Base-by-base conservation (phyloP, 164 flowering plant genomes). In the Magnolia changhungtana region DNA sequence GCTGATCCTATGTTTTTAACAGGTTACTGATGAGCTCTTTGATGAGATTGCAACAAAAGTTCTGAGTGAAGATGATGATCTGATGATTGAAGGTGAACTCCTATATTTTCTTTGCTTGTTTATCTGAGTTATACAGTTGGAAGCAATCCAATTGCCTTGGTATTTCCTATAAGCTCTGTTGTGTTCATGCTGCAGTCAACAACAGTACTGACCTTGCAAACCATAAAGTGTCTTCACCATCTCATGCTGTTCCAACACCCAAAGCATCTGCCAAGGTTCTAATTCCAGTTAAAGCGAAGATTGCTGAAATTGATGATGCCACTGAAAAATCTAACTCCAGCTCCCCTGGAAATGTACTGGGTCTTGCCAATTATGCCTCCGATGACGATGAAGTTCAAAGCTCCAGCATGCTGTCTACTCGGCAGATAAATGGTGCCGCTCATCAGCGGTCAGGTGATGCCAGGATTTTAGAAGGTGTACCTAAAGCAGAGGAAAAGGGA, bases 1-100 rank as follows among this genome's bases (percentile, higher is more conserved):
- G 50, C 74, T 84, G 51, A 78, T 24, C 20, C 67, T 52, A 11
- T 76, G 71, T 73, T 78, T 74, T 63, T 80, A 71, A 68, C 86
- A 96, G 99, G 99, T 94, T 21, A 96, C 99, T 72, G 98, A 90
- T 84, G 96, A 94, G 73, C 87, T 96, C n/a, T 92, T 96, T 90
- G 98, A 91, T 89, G 99, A 96, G 80, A 96, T 96, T 82, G 99
- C 98, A 11, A 90, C 91, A 11, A 92, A 86, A 80, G 97, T 96
- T 86, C 85, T 96, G 11, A 81, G 64, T 80, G 99, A 93, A 85
- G 94, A 88, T 77, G 94, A 88, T 78, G 91, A 85, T 83, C 67
- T 66, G 64, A 70, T 77, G 10, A 83, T 77, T 73, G 90, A 89
- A 81, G 96, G 99, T 95, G 75, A 29, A 19, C 51, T 59, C 21